A percentile compares a stretch with the other conserved stretches of the same genome.
Evolutionary conservation across 768 basidiomycete genomes (phyloP).

Genomic region (Lactarius trivialis): DNA sequence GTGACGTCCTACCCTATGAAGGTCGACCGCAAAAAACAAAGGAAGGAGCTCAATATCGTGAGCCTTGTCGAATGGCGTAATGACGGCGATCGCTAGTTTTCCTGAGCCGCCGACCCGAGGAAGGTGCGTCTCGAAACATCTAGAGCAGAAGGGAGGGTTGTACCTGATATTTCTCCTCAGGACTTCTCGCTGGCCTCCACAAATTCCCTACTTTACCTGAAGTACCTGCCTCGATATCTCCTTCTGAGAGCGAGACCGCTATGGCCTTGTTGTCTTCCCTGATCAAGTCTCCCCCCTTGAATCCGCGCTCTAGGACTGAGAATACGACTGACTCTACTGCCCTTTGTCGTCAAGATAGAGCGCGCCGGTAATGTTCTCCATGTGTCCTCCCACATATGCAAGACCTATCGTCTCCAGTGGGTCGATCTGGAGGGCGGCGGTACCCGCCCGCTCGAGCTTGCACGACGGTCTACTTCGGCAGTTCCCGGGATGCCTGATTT

Average conservation of each 20-base stretch:
- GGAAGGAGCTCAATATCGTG: constrained; percentile 81
- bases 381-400: constrained; percentile 84
- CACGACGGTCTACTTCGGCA: not conserved
- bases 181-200: constrained; percentile 85
- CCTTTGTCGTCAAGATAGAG: constrained; percentile 38
- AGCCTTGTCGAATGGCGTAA: constrained; percentile 77
- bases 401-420: constrained; percentile 77
- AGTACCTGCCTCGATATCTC: constrained; percentile 40
- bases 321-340: constrained; percentile 8
- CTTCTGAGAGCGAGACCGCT: constrained; percentile 31
- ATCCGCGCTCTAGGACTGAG: constrained; percentile 1
- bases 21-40: constrained; percentile 71
- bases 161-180: constrained; percentile 35
- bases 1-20: constrained; percentile 89
- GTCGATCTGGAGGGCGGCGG: constrained; percentile 55
- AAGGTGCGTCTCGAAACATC: constrained; percentile 41
- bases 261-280: constrained; percentile 36
- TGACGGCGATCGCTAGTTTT: constrained; percentile 53
- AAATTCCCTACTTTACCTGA: constrained; percentile 74
- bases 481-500: not conserved
- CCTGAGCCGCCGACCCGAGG: constrained; percentile 74
- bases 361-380: constrained; percentile 65
- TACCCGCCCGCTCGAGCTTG: constrained; percentile 37
- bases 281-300: constrained; percentile 30
- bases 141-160: not conserved